Conservation (phyloP, 345 rosid genomes). For the Citrus reticulata region DNA sequence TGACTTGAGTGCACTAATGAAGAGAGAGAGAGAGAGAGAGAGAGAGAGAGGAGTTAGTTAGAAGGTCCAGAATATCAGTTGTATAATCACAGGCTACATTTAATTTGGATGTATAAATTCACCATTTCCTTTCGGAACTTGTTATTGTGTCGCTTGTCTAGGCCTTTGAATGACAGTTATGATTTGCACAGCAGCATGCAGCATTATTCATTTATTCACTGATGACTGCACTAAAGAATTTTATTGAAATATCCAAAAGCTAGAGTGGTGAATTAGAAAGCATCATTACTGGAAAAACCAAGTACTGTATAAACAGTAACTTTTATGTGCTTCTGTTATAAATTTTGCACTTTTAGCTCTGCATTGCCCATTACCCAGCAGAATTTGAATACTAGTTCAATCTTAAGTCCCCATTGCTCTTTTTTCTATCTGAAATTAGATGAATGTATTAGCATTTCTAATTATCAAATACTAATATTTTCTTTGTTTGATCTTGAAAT, state of each 20-base stretch:
- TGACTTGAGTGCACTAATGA: neutral
- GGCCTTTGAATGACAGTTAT: neutral
- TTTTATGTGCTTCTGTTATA: neutral
- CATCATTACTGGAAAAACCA: neutral
- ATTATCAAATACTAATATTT: neutral
- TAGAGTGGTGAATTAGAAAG: neutral
- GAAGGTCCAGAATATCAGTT: neutral
- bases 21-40: neutral
- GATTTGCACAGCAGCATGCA: neutral
- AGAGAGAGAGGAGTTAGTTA: neutral
- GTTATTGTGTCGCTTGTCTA: neutral
- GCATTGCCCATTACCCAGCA: neutral
- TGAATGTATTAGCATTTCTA: neutral
- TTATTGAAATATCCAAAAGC: neutral
- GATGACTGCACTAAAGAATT: neutral
- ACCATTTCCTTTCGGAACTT: neutral
- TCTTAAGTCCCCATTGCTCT: neutral
- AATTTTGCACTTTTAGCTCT: neutral
- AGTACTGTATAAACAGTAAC: neutral
- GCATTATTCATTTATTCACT: neutral
- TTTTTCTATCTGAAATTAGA: neutral
- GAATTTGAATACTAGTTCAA: neutral
- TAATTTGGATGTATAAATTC: neutral
- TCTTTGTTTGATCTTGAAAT: neutral
- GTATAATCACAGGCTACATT: neutral